These are phyloP conservation scores for Marasmius oreades DNA, from an alignment of 1,284 basidiomycete species.

Conservation along the genomic window DNA sequence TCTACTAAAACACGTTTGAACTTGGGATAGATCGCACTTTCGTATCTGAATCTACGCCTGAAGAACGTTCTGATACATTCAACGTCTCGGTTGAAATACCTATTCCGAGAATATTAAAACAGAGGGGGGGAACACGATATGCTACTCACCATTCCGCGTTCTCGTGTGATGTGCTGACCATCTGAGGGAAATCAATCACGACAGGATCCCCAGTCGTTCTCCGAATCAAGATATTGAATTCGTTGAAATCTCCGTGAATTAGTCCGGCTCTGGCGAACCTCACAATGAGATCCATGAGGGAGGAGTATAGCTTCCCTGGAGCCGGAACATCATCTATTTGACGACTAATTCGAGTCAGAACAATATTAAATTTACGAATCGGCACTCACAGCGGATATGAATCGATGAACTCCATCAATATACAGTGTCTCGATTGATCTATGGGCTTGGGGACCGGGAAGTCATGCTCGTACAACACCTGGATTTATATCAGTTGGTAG, in stretches of 20 bases:
- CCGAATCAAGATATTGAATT: constrained; percentile 96
- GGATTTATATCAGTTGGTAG: not conserved
- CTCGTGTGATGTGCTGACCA: constrained; percentile 96
- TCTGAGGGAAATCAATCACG: constrained; percentile 99
- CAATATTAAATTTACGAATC: constrained; percentile 9
- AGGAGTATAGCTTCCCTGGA: constrained; percentile 88
- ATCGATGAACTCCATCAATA: constrained; percentile 96
- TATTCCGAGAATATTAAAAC: constrained; percentile 28
- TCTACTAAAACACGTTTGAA: constrained; percentile 66
- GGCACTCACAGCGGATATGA: constrained; percentile 84
- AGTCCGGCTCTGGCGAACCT: constrained; percentile 90
- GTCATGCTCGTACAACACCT: constrained; percentile 91
- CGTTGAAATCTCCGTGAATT: constrained; percentile 99
- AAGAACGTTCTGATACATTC: constrained; percentile 96
- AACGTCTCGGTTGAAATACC: constrained; percentile 99
- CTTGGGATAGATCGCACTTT: constrained; percentile 84
- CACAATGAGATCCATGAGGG: constrained; percentile 94
- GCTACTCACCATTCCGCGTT: constrained; percentile 90
- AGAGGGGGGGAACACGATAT: constrained; percentile 10
- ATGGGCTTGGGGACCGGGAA: constrained; percentile 95
- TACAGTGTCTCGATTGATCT: constrained; percentile 92
- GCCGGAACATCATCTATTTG: constrained; percentile 84
- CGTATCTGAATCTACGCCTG: constrained; percentile 87
- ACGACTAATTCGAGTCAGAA: constrained; percentile 50
- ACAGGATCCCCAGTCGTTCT: constrained; percentile 81